Base-by-base conservation (phyloP, 2,329 filamentous ascomycete genomes). In the Colletotrichum sp. region DNA sequence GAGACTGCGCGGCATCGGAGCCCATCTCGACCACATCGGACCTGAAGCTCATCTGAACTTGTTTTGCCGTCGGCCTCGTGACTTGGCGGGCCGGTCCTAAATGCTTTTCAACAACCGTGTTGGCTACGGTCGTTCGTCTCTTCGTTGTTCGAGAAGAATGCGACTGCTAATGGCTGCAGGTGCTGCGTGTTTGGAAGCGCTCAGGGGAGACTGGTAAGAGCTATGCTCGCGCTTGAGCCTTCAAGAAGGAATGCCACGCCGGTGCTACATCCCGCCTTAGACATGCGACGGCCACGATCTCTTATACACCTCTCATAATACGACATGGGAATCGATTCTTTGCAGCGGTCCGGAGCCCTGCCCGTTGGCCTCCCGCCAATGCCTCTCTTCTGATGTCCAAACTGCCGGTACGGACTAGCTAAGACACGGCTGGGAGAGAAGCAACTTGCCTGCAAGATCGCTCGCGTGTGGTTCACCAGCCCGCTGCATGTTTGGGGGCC, bases 21-120 rank as follows among this genome's bases (percentile, higher is more conserved):
- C 70, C 72, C 47, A 69, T 31, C 33, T 74, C 72, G 38, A 73
- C 72, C 16, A 61, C 24, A n/a, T 73, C 70, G 58, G 72, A 74
- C 31, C 33, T 65, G 69, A 61, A 58, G 64, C 69, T 73, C 72
- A 73, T 74, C 57, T 72, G 63, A 72, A 63, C 34, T 47, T 43
- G 24, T 8, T 15, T 66, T 8, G 34, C 51, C 33, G 54, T 27
- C n/a, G 16, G 33, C 12, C 33, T 66, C 38, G 55, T 70, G 55
- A 55, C 55, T 34, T 62, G 24, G 31, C 66, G 38, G 67, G 61
- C 33, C 61, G 67, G 67, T 54, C 71, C 43, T 61, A 66, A 38
- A 36, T 70, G 66, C 43, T 15, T 54, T 31, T 55, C n/a, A 8
- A 55, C 31, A 38, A 57, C 31, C 43, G 13, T 36, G 29, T n/a